These are phyloP conservation scores for Paraleonurus japonicus DNA, from an alignment of 257 asterid genomes.

Conservation along the genomic window DNA sequence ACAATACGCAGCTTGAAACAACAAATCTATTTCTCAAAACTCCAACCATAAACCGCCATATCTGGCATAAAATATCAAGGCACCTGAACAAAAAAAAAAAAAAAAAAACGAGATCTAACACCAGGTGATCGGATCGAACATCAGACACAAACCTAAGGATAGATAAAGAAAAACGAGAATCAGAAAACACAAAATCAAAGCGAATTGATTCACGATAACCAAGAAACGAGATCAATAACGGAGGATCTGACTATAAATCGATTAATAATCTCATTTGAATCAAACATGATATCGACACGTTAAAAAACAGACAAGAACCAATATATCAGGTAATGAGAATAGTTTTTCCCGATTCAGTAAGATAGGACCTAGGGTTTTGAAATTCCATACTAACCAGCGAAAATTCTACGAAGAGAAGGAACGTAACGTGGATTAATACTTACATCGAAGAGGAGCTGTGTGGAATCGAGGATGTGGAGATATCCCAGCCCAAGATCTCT, in stretches of 20 bases:
- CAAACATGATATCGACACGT: background rate
- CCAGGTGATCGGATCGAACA: constrained; percentile 29
- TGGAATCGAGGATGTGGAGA: constrained; percentile 26
- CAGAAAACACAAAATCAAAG: constrained; percentile 1
- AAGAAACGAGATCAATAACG: background rate
- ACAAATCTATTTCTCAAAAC: background rate
- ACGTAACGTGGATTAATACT: background rate
- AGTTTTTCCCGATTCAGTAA: constrained; percentile 2
- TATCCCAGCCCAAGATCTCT: constrained; percentile 31
- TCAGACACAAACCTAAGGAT: background rate
- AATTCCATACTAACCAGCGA: background rate
- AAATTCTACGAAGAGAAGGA: background rate
- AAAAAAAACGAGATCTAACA: constrained; percentile 25
- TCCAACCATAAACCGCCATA: background rate
- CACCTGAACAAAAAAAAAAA: background rate
- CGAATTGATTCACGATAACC: background rate
- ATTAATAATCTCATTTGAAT: background rate
- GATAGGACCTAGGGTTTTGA: constrained; percentile 19
- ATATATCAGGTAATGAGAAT: background rate
- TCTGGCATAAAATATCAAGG: background rate
- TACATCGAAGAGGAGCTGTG: constrained; percentile 26
- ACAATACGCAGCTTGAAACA: background rate
- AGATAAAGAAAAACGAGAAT: background rate
- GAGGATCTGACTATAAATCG: constrained; percentile 18
- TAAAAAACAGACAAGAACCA: background rate